Evolutionary conservation across 805 yeast genomes (phyloP), one percentile per base, ranked within the genome.

Genomic region (Saturnispora zaruensis): DNA sequence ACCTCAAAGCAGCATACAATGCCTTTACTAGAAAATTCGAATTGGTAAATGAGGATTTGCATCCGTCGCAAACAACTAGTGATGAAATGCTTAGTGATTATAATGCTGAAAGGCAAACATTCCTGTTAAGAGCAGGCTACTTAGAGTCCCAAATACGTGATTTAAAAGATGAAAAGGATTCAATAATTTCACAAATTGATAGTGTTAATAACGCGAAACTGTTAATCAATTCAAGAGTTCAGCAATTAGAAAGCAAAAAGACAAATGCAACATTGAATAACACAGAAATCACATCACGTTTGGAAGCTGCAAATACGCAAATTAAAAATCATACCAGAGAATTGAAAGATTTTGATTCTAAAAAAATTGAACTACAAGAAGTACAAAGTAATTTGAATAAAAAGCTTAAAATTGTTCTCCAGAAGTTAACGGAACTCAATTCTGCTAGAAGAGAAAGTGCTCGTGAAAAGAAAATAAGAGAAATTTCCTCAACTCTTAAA

Each of bases 391-490:
- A 79, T 51, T 59, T 86, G n/a, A 84, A 82, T 54, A 69, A 81
- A 6, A 77, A 79, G 53, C 68, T 90, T 51, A 76, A 81, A 54
- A 82, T 78, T 30, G 73, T 80, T 1, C 68, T 85, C 26, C 55
- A 76, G 2, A 76, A 76, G 56, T 68, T 91, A 43, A 84, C 84
- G 53, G 95, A 86, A 48, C 66, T 87, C 34, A 80, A 79, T 46
- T 89, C 96, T 1, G 79, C 75, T 51, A 84, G 82, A 63, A 77
- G 91, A 56, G 96, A 87, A 57, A 73, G 89, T 0, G 76, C 77
- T 38, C 77, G 79, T 53, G 96, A 89, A 54, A 74, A 76, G 45
- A 78, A 74, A 53, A 66, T 86, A 40, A 72, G 91, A 49, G 96
- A 89, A 56, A 86, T 84, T 53, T 82, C 87, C 2, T 66, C 81